phyloP scores from a whole-genome alignment of 305 asterid species.

The Solanum hybrid region DNA sequence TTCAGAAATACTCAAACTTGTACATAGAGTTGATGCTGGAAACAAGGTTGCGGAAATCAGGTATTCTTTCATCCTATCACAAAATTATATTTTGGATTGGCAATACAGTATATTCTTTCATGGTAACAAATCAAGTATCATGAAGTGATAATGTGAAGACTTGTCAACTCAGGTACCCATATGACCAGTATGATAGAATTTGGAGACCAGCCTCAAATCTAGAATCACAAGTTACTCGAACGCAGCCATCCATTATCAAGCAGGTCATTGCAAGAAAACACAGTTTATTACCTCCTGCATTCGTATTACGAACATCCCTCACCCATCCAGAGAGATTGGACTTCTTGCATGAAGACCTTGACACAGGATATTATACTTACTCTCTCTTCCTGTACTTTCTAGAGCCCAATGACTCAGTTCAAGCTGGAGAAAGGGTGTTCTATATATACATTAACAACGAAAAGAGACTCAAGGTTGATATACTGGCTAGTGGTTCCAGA shows the following conservation, averaged over 20 bases:
- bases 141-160: background rate
- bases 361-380: slow-evolving; percentile 17
- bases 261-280: slow-evolving; percentile 9
- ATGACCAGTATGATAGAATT: slow-evolving; percentile 38
- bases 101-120: background rate
- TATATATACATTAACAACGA: slow-evolving; percentile 33
- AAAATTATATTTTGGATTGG: background rate
- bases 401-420: slow-evolving; percentile 36
- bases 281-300: slow-evolving; percentile 28
- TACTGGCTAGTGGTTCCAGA: slow-evolving; percentile 21
- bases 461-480: slow-evolving; percentile 27
- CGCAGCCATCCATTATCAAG: slow-evolving; percentile 4
- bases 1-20: slow-evolving; percentile 32
- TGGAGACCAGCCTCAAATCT: slow-evolving; percentile 31
- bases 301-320: slow-evolving; percentile 40
- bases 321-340: slow-evolving; percentile 41
- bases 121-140: background rate
- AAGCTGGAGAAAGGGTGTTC: slow-evolving; percentile 42
- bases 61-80: slow-evolving; percentile 13
- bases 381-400: slow-evolving; percentile 41
- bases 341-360: slow-evolving; percentile 29
- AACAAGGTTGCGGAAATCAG: slow-evolving; percentile 29
- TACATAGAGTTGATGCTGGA: slow-evolving; percentile 40
- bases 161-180: slow-evolving; percentile 36
- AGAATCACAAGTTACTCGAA: slow-evolving; percentile 20